Percentiles rank a stretch among this genome's conserved stretches.
Conservation (phyloP, 192 early-diverging fungal species). For the Backusella morwellensis region DNA sequence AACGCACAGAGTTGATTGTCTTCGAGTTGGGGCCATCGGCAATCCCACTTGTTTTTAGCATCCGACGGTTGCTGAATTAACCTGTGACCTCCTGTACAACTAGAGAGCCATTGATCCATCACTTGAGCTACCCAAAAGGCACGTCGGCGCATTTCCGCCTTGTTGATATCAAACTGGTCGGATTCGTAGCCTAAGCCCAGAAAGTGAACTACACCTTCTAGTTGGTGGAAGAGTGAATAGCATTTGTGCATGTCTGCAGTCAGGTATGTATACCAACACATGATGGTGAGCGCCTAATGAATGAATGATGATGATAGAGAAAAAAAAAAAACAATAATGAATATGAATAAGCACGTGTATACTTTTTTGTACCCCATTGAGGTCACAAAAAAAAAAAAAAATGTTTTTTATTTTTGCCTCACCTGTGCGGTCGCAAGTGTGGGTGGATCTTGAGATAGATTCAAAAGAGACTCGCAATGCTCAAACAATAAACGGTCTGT, state of each 20-base stretch:
- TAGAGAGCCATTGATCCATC: conserved; percentile 30
- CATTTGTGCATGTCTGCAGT: conserved; percentile 21
- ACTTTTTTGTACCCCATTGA: too few relatives aligned
- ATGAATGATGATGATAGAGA: too few relatives aligned
- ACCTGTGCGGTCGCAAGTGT: conserved; percentile 27
- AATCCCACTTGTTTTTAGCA: conserved; percentile 13
- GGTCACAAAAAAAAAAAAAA: background rate
- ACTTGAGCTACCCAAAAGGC: conserved; percentile 31
- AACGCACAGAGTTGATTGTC: conserved; percentile 27
- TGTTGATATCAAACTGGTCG: conserved; percentile 8
- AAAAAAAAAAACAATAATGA: background rate
- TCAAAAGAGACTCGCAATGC: conserved; percentile 12
- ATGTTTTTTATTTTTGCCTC: background rate
- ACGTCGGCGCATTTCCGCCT: conserved; percentile 32
- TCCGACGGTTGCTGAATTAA: conserved; percentile 6
- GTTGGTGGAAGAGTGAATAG: conserved; percentile 1
- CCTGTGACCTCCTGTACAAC: conserved; percentile 6
- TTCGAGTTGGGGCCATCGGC: conserved; percentile 30
- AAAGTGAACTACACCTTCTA: conserved; percentile 4
- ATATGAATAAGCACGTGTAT: background rate
- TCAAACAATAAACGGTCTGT: conserved; percentile 11
- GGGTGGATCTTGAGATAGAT: conserved; percentile 9
- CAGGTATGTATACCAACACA: conserved; percentile 35
- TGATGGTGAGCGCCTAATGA: conserved; percentile 23
- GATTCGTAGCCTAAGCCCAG: conserved; percentile 26